Percentiles rank a stretch among this genome's conserved stretches.
These are phyloP conservation scores for Stipa capillata DNA, from an alignment of 176 grass and related monocot genomes.

Conservation along the genomic window DNA sequence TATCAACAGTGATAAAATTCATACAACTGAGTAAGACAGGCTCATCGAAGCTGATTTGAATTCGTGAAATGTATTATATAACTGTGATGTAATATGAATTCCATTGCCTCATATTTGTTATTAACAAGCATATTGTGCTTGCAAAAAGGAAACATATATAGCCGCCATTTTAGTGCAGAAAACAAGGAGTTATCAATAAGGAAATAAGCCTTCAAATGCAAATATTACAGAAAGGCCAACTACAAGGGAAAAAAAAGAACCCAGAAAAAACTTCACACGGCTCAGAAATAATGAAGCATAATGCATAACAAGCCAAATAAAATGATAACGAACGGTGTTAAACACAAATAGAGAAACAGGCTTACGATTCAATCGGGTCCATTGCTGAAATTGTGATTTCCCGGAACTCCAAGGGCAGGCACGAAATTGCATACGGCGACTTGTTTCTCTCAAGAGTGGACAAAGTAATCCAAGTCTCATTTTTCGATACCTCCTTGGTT, in stretches of 20 bases:
- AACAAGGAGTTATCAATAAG: background rate
- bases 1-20: background rate
- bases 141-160: background rate
- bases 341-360: slow-evolving; percentile 18
- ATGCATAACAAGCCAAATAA: background rate
- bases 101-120: background rate
- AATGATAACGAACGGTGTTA: background rate
- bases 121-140: background rate
- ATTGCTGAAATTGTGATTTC: slow-evolving; percentile 74
- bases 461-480: slow-evolving; percentile 85
- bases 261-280: background rate
- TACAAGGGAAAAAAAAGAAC: background rate
- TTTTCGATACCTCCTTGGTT: slow-evolving; percentile 77
- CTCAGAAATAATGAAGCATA: background rate
- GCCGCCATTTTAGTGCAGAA: background rate
- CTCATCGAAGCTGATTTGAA: background rate
- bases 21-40: background rate
- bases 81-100: background rate
- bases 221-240: background rate
- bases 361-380: slow-evolving; percentile 84
- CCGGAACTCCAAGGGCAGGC: slow-evolving; percentile 82
- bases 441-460: slow-evolving; percentile 89
- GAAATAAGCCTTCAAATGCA: slow-evolving; percentile 8
- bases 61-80: background rate
- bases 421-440: slow-evolving; percentile 93